phyloP scores from a whole-genome alignment of 2,329 filamentous ascomycete species.

The Gnomoniopsis sp. region DNA sequence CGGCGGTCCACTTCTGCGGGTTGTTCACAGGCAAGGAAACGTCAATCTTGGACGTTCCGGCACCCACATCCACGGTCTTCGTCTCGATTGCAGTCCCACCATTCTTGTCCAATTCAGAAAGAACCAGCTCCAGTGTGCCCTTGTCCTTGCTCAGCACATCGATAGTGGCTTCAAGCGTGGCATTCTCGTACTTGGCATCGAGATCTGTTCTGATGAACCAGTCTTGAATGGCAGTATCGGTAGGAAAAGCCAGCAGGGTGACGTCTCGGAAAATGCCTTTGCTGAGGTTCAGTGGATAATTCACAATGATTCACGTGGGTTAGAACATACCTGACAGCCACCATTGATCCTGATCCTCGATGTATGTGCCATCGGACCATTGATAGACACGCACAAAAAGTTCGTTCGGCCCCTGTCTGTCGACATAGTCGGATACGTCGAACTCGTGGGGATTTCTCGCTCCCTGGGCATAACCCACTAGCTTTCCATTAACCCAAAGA shows the following conservation, averaged over 20 bases:
- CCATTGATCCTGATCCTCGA: slow-evolving; percentile 70
- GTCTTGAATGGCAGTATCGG: slow-evolving; percentile 50
- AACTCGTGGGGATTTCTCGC: slow-evolving; percentile 68
- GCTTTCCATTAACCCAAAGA: slow-evolving; percentile 61
- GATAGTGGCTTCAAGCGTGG: slow-evolving; percentile 47
- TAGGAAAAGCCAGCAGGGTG: slow-evolving; percentile 55
- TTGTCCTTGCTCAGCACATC: slow-evolving; percentile 33
- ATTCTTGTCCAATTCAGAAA: slow-evolving; percentile 37
- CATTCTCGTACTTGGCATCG: slow-evolving; percentile 47
- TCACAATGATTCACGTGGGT: not conserved
- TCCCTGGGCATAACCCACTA: slow-evolving; percentile 67
- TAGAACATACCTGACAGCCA: slow-evolving; percentile 52
- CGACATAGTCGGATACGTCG: slow-evolving; percentile 54
- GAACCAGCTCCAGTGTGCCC: slow-evolving; percentile 36
- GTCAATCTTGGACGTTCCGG: slow-evolving; percentile 34
- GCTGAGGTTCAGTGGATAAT: not conserved
- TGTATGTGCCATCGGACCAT: slow-evolving; percentile 66
- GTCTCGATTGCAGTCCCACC: slow-evolving; percentile 30
- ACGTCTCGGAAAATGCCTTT: slow-evolving; percentile 65
- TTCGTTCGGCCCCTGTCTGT: slow-evolving; percentile 42
- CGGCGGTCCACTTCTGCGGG: slow-evolving; percentile 67
- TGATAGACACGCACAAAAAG: slow-evolving; percentile 67
- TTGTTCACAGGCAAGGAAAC: slow-evolving; percentile 42
- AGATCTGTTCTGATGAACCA: slow-evolving; percentile 54
- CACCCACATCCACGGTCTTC: slow-evolving; percentile 24